phyloP scores from a whole-genome alignment of 345 rosid species.

The Rubroshorea leprosula region DNA sequence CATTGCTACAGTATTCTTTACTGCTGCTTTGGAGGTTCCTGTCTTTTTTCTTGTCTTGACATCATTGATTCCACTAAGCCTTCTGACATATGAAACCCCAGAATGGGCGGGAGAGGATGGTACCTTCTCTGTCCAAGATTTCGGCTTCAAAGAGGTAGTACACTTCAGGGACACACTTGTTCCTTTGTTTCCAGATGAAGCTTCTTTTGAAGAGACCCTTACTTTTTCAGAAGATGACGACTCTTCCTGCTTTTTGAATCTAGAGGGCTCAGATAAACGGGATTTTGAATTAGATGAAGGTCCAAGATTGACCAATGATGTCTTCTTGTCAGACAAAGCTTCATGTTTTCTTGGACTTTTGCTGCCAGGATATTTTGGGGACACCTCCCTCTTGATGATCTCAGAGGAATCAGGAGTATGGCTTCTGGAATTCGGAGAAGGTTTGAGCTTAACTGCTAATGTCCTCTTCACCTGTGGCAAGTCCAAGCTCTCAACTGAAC shows the following conservation, averaged over 20 bases:
- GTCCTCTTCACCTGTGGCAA: slow-evolving; percentile 30
- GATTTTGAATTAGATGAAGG: slow-evolving; percentile 21
- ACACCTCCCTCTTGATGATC: slow-evolving; percentile 21
- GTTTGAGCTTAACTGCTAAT: slow-evolving; percentile 16
- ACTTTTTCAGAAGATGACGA: slow-evolving; percentile 23
- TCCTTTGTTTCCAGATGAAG: slow-evolving; percentile 29
- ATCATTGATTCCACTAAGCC: slow-evolving; percentile 28
- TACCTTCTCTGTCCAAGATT: slow-evolving; percentile 26
- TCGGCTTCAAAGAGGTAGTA: slow-evolving; percentile 31
- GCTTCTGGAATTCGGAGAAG: slow-evolving; percentile 16
- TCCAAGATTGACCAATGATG: slow-evolving; percentile 16
- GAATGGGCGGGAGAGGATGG: slow-evolving; percentile 24
- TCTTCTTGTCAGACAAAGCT: slow-evolving; percentile 12
- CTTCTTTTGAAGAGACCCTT: slow-evolving; percentile 21
- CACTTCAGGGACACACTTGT: slow-evolving; percentile 23
- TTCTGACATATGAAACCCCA: slow-evolving; percentile 21
- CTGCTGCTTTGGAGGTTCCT: slow-evolving; percentile 20
- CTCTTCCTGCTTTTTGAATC: slow-evolving; percentile 20
- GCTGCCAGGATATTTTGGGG: slow-evolving; percentile 12
- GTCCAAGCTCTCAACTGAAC: slow-evolving; percentile 22
- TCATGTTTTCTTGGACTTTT: neutral
- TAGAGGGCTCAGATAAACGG: slow-evolving; percentile 10
- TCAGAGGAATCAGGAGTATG: slow-evolving; percentile 18
- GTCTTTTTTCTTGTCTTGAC: slow-evolving; percentile 25
- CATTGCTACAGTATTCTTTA: slow-evolving; percentile 23